phyloP scores from a whole-genome alignment of 805 yeast species.

The Saccharomycopsis fermentans region DNA sequence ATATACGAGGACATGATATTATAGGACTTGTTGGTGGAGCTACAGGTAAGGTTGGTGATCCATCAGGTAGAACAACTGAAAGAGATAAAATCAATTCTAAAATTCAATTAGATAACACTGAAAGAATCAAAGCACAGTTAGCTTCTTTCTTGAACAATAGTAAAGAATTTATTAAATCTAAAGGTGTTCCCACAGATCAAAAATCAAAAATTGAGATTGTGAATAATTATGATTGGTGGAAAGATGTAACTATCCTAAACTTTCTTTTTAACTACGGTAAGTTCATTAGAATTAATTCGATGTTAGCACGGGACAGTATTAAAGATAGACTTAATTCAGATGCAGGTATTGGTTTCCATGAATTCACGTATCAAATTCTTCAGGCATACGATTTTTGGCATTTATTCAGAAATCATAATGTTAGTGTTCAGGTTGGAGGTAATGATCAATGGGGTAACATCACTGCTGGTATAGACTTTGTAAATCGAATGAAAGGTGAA shows the following conservation, averaged over 20 bases:
- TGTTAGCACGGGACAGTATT: conserved; percentile 85
- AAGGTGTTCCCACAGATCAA: conserved; percentile 27
- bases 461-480: conserved; percentile 88
- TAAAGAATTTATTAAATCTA: conserved; percentile 44
- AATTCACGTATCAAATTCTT: conserved; percentile 82
- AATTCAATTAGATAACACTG: conserved; percentile 46
- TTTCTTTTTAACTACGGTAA: conserved; percentile 71
- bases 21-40: conserved; percentile 88
- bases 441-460: conserved; percentile 98
- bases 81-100: conserved; percentile 47
- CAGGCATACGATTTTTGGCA: conserved; percentile 94
- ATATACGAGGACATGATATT: conserved; percentile 75
- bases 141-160: conserved; percentile 51
- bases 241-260: conserved; percentile 59
- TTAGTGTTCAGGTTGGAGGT: conserved; percentile 83
- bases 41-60: conserved; percentile 94
- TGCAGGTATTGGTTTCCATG: conserved; percentile 83
- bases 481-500: conserved; percentile 41
- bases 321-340: conserved; percentile 59
- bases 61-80: conserved; percentile 82
- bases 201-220: conserved; percentile 35
- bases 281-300: conserved; percentile 69
- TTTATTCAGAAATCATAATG: conserved; percentile 46
- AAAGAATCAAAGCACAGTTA: conserved; percentile 53
- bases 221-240: conserved; percentile 86